These are phyloP conservation scores for Chlorella sp. DNA, from an alignment of 139 green algal genomes.

Conservation along the genomic window DNA sequence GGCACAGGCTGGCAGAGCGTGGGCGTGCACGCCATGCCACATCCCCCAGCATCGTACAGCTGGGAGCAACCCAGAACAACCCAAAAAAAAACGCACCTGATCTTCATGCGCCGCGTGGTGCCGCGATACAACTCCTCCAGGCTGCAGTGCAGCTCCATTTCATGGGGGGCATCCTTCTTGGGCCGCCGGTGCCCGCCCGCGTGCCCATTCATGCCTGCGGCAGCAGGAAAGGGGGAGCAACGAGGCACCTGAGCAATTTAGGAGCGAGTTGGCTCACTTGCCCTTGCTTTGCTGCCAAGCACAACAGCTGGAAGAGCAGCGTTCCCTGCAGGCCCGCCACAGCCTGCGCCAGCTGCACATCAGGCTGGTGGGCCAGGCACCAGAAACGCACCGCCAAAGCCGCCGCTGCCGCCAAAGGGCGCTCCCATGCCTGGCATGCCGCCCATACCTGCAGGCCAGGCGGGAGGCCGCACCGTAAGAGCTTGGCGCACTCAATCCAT, in stretches of 20 bases:
- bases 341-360: too few relatives aligned
- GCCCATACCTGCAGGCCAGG: background rate
- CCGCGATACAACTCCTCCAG: constrained; percentile 92
- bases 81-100: constrained; percentile 34
- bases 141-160: constrained; percentile 65
- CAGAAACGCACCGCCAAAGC: constrained; percentile 2
- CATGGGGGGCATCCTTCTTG: constrained; percentile 69
- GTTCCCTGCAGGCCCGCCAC: too few relatives aligned
- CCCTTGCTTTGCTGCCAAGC: background rate
- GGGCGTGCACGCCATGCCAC: too few relatives aligned
- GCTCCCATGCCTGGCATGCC: constrained; percentile 12
- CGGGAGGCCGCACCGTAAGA: background rate
- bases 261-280: too few relatives aligned
- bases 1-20: too few relatives aligned
- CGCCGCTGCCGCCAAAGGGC: constrained; percentile 36
- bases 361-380: too few relatives aligned
- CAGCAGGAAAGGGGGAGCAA: background rate
- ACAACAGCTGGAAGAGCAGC: too few relatives aligned
- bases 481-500: background rate
- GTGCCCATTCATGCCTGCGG: constrained; percentile 28
- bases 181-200: constrained; percentile 25
- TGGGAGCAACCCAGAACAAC: background rate
- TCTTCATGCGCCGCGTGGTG: constrained; percentile 60
- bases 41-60: background rate
- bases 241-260: too few relatives aligned